Evolutionary conservation across 108 stramenopile genomes (phyloP).

Genomic region (Parmales sp.): DNA sequence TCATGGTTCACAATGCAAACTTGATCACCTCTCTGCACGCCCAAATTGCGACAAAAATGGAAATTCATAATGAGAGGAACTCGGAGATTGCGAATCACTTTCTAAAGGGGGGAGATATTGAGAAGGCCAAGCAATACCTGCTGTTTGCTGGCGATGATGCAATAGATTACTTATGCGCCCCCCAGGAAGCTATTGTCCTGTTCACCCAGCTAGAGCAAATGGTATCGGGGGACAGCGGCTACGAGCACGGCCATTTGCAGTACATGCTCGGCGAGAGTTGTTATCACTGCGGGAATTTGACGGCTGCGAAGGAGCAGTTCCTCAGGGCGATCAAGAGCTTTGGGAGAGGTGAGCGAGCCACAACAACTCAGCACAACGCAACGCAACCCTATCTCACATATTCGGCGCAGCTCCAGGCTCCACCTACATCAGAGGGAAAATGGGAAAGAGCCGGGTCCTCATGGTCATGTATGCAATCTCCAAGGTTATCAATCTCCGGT

Average conservation of each 20-base stretch:
- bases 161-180: neutral
- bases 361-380: neutral
- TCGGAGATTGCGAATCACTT: constrained; percentile 1
- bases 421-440: neutral
- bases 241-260: constrained; percentile 4
- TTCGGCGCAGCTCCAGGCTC: neutral
- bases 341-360: too few relatives aligned
- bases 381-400: neutral
- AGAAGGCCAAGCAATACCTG: neutral
- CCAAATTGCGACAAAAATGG: neutral
- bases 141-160: constrained; percentile 1
- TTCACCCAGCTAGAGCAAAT: neutral
- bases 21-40: neutral
- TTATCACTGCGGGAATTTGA: neutral
- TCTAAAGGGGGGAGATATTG: neutral
- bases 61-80: neutral
- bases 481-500: neutral
- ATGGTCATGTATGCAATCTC: neutral
- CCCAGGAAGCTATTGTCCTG: neutral
- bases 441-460: neutral
- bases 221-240: neutral
- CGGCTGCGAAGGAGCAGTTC: too few relatives aligned
- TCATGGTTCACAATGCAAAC: neutral
- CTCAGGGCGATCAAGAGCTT: too few relatives aligned
- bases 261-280: constrained; percentile 3